Evolutionary conservation across 345 rosid genomes (phyloP).

Genomic region (Eucalyptus curtisii): DNA sequence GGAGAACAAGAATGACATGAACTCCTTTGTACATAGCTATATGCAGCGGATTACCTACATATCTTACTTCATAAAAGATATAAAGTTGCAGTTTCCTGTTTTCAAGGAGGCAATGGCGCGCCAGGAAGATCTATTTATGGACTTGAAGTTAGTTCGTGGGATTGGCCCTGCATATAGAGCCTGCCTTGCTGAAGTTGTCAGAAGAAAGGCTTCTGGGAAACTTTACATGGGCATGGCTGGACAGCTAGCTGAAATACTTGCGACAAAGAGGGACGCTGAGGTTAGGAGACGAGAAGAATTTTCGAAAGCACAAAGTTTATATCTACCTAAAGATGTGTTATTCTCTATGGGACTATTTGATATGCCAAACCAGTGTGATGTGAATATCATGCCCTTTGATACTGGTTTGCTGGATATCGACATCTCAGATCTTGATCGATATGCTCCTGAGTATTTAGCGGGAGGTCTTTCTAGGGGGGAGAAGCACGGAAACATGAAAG

Average conservation of each 20-base stretch:
- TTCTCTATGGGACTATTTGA: constrained; percentile 83
- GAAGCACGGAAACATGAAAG: constrained; percentile 39
- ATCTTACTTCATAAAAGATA: constrained; percentile 73
- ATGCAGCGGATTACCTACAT: constrained; percentile 71
- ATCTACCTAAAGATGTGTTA: constrained; percentile 67
- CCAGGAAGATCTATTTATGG: constrained; percentile 65
- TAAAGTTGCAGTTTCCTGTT: constrained; percentile 85
- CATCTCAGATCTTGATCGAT: constrained; percentile 60
- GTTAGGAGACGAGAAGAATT: constrained; percentile 89
- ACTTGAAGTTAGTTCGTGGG: constrained; percentile 61
- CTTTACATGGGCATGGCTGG: constrained; percentile 99
- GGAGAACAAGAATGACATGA: constrained; percentile 89
- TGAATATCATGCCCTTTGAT: constrained; percentile 83
- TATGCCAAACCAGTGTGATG: constrained; percentile 89
- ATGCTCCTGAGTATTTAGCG: constrained; percentile 73
- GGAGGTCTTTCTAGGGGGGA: constrained; percentile 38
- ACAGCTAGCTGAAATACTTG: constrained; percentile 91
- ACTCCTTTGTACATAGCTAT: constrained; percentile 62
- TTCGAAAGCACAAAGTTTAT: constrained; percentile 48
- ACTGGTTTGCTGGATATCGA: constrained; percentile 68
- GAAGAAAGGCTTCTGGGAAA: constrained; percentile 91
- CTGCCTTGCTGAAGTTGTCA: constrained; percentile 89
- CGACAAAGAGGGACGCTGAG: constrained; percentile 77
- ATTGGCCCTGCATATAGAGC: constrained; percentile 94
- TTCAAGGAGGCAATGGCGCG: constrained; percentile 86